A percentile compares a stretch with the other conserved stretches of the same genome.
phyloP scores from a whole-genome alignment of 2,329 filamentous ascomycete genomes.

The Ascochyta fabae region DNA sequence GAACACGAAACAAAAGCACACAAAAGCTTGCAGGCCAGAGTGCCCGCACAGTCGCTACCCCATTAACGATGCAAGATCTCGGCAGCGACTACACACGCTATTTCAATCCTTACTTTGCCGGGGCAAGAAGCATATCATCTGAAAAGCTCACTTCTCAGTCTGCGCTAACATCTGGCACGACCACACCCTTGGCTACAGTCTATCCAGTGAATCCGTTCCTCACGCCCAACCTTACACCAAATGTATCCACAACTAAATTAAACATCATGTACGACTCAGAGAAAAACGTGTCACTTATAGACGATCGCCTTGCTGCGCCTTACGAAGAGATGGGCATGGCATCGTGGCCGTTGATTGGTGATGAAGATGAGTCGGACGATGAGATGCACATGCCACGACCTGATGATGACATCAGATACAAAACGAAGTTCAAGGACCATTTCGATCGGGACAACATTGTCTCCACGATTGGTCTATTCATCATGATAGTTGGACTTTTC shows the following conservation, averaged over 20 bases:
- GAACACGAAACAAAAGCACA: conserved; percentile 23
- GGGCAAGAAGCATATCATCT: conserved; percentile 29
- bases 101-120: conserved; percentile 42
- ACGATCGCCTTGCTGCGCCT: conserved; percentile 57
- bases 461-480: conserved; percentile 51
- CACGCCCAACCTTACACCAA: conserved; percentile 42
- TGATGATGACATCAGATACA: conserved; percentile 56
- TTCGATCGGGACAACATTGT: conserved; percentile 53
- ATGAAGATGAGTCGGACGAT: conserved; percentile 61
- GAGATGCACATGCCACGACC: conserved; percentile 61
- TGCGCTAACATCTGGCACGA: conserved; percentile 16
- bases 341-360: conserved; percentile 55
- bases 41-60: conserved; percentile 21
- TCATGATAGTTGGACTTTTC: conserved; percentile 57
- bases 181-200: conserved; percentile 22
- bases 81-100: conserved; percentile 47
- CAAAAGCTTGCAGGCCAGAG: conserved; percentile 24
- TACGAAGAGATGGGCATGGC: conserved; percentile 51
- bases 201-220: conserved; percentile 33
- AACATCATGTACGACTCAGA: conserved; percentile 31
- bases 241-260: conserved; percentile 36
- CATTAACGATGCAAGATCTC: conserved; percentile 39
- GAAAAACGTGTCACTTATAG: conserved; percentile 50
- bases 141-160: conserved; percentile 18
- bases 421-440: conserved; percentile 53